These are phyloP conservation scores for Sclerotinia trifoliorum DNA, from an alignment of 2,329 filamentous ascomycete species.

Conservation along the genomic window DNA sequence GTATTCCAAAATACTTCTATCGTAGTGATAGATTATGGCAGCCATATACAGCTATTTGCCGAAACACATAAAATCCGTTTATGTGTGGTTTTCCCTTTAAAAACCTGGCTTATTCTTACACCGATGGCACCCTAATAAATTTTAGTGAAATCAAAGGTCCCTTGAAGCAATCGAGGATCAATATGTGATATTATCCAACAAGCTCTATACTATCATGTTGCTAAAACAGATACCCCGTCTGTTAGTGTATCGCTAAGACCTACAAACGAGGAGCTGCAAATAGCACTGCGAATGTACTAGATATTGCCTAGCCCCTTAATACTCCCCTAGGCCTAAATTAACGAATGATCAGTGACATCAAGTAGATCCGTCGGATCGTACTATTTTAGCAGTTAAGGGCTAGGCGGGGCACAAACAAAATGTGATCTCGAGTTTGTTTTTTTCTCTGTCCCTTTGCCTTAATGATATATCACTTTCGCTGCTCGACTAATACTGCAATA, in stretches of 20 bases:
- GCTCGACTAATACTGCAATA: too few species aligned
- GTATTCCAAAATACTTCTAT: too few species aligned
- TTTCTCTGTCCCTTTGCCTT: background rate
- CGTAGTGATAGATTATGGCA: too few species aligned
- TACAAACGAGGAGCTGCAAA: background rate
- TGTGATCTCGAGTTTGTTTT: background rate
- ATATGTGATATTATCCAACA: too few species aligned
- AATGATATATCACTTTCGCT: background rate
- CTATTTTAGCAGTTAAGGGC: background rate
- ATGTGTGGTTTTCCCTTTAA: too few species aligned
- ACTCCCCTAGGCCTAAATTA: background rate
- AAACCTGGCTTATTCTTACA: too few species aligned
- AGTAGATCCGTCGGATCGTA: background rate
- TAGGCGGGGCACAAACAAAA: background rate
- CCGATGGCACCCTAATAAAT: too few species aligned
- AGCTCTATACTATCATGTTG: too few species aligned
- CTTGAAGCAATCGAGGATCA: too few species aligned
- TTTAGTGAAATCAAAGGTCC: too few species aligned
- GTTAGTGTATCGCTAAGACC: background rate
- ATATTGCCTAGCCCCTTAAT: background rate
- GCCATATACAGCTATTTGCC: too few species aligned
- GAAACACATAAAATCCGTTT: too few species aligned
- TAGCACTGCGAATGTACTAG: background rate
- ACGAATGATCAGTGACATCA: background rate
- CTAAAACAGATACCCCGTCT: background rate